These are phyloP conservation scores for Fraxinus sp. DNA, from an alignment of 305 asterid species.

Conservation along the genomic window DNA sequence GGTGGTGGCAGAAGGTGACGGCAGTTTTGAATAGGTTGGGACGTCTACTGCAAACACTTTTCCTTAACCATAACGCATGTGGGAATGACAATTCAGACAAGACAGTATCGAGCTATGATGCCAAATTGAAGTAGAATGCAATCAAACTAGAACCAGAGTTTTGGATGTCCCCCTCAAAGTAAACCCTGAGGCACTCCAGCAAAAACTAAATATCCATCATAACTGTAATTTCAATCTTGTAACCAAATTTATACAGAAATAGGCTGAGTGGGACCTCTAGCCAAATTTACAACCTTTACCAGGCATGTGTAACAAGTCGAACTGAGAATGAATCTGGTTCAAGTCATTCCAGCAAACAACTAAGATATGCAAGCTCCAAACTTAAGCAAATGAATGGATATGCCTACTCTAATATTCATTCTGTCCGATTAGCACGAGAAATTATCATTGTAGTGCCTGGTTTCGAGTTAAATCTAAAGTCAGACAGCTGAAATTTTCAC, in stretches of 20 bases:
- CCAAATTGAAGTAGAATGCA: background rate
- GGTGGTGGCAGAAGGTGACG: background rate
- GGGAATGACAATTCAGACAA: background rate
- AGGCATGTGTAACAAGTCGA: background rate
- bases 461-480: background rate
- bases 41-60: background rate
- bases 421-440: background rate
- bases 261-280: background rate
- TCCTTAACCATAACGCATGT: background rate
- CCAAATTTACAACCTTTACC: background rate
- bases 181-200: background rate
- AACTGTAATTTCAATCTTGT: background rate
- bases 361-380: background rate
- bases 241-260: background rate
- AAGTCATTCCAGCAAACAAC: background rate
- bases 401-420: background rate
- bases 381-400: background rate
- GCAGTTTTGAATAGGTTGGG: background rate
- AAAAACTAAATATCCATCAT: background rate
- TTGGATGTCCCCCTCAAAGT: background rate
- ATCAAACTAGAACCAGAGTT: background rate
- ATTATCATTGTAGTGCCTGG: background rate
- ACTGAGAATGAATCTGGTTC: background rate
- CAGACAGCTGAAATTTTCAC: background rate
- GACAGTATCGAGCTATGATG: background rate